Percentiles rank a stretch among this genome's conserved stretches.
These are phyloP conservation scores for Pseudoscleropodium purum DNA, from an alignment of 225 moss, liverwort and hornwort species.

Conservation along the genomic window DNA sequence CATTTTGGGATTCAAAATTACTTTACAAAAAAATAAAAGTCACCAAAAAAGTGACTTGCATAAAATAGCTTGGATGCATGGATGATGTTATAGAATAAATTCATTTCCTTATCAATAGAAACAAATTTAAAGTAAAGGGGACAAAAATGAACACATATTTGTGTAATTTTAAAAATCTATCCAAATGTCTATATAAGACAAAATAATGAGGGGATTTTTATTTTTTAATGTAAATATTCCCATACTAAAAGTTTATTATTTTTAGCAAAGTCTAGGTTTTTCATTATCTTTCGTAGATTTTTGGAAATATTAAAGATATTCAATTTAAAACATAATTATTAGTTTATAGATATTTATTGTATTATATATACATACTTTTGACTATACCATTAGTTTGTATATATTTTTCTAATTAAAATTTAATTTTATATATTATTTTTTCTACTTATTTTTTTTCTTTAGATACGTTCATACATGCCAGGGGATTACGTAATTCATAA, in stretches of 20 bases:
- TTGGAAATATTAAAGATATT: not conserved
- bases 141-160: not conserved
- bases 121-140: not conserved
- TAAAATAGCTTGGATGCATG: no score
- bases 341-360: not conserved
- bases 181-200: not conserved
- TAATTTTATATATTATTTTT: not conserved
- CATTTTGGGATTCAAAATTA: not conserved
- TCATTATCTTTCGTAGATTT: not conserved
- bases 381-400: no score
- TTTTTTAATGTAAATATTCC: not conserved
- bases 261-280: no score
- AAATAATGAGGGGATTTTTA: not conserved
- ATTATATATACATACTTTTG: not conserved
- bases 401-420: no score
- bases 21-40: not conserved
- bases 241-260: not conserved
- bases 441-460: no score
- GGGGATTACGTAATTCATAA: constrained; percentile 59
- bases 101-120: not conserved
- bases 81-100: not conserved
- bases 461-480: constrained; percentile 46
- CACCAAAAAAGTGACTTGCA: not conserved
- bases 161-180: not conserved
- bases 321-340: not conserved